Conservation (phyloP, 2,329 filamentous ascomycete genomes). For the Aspergillus sp. region DNA sequence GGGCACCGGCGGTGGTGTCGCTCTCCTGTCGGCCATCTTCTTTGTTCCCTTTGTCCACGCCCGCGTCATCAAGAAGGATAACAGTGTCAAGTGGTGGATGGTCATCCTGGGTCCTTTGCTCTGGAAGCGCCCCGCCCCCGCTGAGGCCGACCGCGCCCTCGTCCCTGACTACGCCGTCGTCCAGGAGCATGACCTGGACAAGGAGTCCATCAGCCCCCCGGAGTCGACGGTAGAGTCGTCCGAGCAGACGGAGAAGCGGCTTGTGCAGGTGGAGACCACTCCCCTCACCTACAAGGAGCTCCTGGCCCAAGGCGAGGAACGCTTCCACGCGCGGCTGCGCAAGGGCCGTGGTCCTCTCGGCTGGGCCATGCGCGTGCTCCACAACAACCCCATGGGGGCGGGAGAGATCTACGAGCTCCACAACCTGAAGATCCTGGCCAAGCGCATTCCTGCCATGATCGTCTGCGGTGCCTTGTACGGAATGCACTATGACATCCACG, state of each 20-base stretch:
- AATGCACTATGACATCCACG: slow-evolving; percentile 78
- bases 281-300: slow-evolving; percentile 63
- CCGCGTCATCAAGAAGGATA: slow-evolving; percentile 67
- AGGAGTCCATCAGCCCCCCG: slow-evolving; percentile 29
- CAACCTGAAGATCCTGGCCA: slow-evolving; percentile 64
- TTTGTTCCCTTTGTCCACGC: slow-evolving; percentile 70
- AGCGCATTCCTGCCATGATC: slow-evolving; percentile 68
- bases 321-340: slow-evolving; percentile 63
- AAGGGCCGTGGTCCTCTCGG: slow-evolving; percentile 67
- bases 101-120: slow-evolving; percentile 64
- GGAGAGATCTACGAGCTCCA: slow-evolving; percentile 72
- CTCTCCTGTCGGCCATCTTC: slow-evolving; percentile 62
- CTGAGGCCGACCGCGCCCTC: slow-evolving; percentile 52
- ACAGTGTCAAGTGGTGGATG: slow-evolving; percentile 63
- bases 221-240: slow-evolving; percentile 8
- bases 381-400: slow-evolving; percentile 68
- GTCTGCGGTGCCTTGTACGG: slow-evolving; percentile 68
- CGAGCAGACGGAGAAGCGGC: slow-evolving; percentile 34
- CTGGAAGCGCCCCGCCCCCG: slow-evolving; percentile 57
- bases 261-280: slow-evolving; percentile 48
- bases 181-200: slow-evolving; percentile 59
- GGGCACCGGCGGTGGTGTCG: slow-evolving; percentile 62
- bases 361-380: slow-evolving; percentile 78
- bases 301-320: slow-evolving; percentile 55
- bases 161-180: slow-evolving; percentile 78